These are phyloP conservation scores for Puccinia sorghi DNA, from an alignment of 1,284 basidiomycete genomes.

Conservation along the genomic window DNA sequence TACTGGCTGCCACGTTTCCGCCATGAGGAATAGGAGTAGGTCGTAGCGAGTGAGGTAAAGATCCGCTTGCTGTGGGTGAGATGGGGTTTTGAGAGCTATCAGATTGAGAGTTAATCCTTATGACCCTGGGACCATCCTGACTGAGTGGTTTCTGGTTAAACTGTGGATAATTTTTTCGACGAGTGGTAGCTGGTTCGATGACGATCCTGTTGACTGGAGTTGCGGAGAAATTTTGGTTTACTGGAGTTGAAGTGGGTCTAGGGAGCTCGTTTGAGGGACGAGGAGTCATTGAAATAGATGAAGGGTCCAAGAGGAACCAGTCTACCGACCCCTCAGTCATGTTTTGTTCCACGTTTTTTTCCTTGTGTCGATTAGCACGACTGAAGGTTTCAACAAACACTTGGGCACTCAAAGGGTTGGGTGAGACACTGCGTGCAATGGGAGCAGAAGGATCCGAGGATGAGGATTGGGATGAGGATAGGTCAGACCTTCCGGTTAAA, in stretches of 20 bases:
- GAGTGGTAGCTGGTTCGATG: not conserved
- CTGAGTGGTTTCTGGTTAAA: not conserved
- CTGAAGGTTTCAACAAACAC: slow-evolving; percentile 15
- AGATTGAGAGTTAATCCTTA: not conserved
- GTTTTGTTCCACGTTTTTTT: not conserved
- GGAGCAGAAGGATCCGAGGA: not conserved
- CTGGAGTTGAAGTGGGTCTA: not conserved
- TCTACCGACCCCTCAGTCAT: not conserved
- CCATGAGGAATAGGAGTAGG: slow-evolving; percentile 1
- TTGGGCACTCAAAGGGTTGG: not conserved
- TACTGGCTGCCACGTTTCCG: not conserved
- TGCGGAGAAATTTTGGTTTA: not conserved
- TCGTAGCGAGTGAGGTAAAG: not conserved
- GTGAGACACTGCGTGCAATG: not conserved
- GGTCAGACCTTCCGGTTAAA: not conserved
- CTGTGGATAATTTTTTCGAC: slow-evolving; percentile 4
- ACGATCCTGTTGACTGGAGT: slow-evolving; percentile 3
- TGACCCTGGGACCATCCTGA: not conserved
- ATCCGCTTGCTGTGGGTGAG: not conserved
- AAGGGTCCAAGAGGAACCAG: slow-evolving; percentile 3
- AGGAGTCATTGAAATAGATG: not conserved
- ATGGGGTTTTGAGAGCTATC: not conserved
- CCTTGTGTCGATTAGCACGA: not conserved
- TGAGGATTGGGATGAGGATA: not conserved
- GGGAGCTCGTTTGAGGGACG: not conserved